Conservation (phyloP, 345 rosid genomes). For the Gossypium anomalum region DNA sequence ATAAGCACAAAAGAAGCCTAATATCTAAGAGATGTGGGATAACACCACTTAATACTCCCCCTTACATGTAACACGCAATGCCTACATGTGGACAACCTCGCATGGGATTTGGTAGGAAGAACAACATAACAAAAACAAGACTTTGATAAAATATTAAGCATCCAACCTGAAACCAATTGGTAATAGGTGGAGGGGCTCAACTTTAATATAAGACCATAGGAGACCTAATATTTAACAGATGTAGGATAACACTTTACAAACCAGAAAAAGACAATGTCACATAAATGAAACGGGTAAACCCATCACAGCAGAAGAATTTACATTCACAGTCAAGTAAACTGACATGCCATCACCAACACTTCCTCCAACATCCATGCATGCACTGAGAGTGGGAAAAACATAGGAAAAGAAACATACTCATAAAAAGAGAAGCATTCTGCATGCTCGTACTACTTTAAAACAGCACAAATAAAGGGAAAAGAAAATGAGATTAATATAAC, state of each 20-base stretch:
- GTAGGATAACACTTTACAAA: neutral
- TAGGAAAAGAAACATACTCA: neutral
- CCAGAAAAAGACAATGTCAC: neutral
- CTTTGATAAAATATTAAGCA: neutral
- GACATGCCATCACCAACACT: neutral
- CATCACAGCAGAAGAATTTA: neutral
- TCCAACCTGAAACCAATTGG: neutral
- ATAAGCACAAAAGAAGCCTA: neutral
- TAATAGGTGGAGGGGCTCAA: neutral
- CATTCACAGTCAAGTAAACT: neutral
- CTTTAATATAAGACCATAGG: neutral
- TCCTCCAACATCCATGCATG: neutral
- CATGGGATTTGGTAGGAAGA: neutral
- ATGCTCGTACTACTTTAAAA: neutral
- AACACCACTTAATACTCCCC: neutral
- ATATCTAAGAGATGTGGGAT: neutral
- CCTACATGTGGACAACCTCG: too few relatives aligned
- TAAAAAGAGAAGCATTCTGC: conserved; percentile 6
- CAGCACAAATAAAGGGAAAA: neutral
- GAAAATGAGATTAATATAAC: neutral
- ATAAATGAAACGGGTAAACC: neutral
- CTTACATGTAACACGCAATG: too few relatives aligned
- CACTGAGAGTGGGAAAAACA: neutral
- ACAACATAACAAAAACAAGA: neutral
- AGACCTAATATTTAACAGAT: too few relatives aligned